Percentiles rank a stretch among this genome's conserved stretches.
Conservation (phyloP, 169 alveolate species). For the Cryptosporidium ryanae region DNA sequence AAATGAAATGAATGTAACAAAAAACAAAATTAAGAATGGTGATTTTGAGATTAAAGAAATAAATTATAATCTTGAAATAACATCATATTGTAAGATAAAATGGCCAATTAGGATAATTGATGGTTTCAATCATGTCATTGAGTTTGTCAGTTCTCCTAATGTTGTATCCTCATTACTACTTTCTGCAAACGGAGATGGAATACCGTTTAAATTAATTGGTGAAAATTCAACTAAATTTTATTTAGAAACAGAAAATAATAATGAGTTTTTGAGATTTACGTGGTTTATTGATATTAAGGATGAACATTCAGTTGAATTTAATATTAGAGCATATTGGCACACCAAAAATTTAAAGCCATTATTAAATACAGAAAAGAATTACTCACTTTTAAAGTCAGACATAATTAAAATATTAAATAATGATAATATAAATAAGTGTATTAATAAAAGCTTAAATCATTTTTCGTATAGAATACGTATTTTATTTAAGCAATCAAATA, state of each 20-base stretch:
- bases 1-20: background rate
- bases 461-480: slow-evolving; percentile 26
- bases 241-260: background rate
- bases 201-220: background rate
- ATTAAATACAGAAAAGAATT: slow-evolving; percentile 7
- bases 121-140: slow-evolving; percentile 50
- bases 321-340: slow-evolving; percentile 31
- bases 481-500: slow-evolving; percentile 38
- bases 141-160: slow-evolving; percentile 19
- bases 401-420: background rate
- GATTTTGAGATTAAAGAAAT: background rate
- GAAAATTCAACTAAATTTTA: background rate
- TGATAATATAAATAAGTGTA: background rate
- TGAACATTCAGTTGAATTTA: slow-evolving; percentile 1
- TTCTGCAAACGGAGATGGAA: background rate
- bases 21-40: background rate
- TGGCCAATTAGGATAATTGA: slow-evolving; percentile 67
- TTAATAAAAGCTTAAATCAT: background rate
- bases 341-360: slow-evolving; percentile 25
- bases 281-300: slow-evolving; percentile 25
- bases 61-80: background rate
- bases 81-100: slow-evolving; percentile 9
- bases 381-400: slow-evolving; percentile 13
- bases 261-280: slow-evolving; percentile 34
- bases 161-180: slow-evolving; percentile 14